Evolutionary conservation across 345 rosid species (phyloP).

Genomic region (Lenwebbia sp.): DNA sequence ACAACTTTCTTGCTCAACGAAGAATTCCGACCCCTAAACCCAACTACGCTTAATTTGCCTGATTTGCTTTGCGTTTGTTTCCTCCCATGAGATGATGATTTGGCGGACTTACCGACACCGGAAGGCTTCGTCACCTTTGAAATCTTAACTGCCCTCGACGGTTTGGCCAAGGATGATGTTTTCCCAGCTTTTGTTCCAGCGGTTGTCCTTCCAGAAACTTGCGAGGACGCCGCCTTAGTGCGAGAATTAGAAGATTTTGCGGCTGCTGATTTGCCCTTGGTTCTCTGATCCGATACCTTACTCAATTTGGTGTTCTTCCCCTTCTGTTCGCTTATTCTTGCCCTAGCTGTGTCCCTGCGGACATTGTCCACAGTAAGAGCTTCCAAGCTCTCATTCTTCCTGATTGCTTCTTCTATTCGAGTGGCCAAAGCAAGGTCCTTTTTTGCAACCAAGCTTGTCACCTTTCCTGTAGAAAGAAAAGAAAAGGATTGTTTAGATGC

Average conservation of each 20-base stretch:
- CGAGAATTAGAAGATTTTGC: slow-evolving; percentile 9
- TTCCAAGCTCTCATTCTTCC: slow-evolving; percentile 81
- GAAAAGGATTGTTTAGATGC: not conserved
- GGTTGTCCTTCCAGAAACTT: slow-evolving; percentile 17
- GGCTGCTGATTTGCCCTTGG: slow-evolving; percentile 14
- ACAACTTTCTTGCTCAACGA: slow-evolving; percentile 25
- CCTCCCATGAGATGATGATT: slow-evolving; percentile 9
- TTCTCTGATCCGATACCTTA: slow-evolving; percentile 8
- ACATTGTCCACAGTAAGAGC: slow-evolving; percentile 55
- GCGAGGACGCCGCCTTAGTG: slow-evolving; percentile 9
- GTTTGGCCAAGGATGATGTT: slow-evolving; percentile 23
- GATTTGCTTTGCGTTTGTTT: slow-evolving; percentile 6
- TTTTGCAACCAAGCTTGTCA: slow-evolving; percentile 75
- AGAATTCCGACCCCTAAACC: slow-evolving; percentile 59
- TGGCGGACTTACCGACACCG: slow-evolving; percentile 1
- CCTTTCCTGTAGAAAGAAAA: slow-evolving; percentile 48
- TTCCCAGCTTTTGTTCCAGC: slow-evolving; percentile 22
- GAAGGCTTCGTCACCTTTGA: slow-evolving; percentile 12
- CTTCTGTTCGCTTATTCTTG: slow-evolving; percentile 51
- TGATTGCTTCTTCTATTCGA: slow-evolving; percentile 69
- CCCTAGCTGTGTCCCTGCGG: slow-evolving; percentile 54
- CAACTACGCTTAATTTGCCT: slow-evolving; percentile 58
- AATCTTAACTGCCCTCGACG: slow-evolving; percentile 15
- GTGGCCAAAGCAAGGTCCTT: slow-evolving; percentile 46
- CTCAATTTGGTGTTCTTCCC: slow-evolving; percentile 31